Evolutionary conservation across 73 alveolate genomes (phyloP), one percentile per base, ranked within the genome.

Genomic region (Blepharisma stoltei): DNA sequence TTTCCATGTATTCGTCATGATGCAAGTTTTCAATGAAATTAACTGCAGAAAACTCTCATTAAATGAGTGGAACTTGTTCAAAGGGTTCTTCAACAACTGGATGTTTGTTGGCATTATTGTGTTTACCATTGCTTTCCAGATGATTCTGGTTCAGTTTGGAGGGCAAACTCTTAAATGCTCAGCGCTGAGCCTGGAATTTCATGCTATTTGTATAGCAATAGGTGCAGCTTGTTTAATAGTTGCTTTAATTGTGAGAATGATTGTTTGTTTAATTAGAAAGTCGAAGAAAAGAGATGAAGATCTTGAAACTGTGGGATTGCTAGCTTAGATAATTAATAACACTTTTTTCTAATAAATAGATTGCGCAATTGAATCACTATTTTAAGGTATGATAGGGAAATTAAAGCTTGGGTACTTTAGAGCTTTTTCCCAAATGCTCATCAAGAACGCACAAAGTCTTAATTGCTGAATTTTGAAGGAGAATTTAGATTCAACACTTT

Each of bases 101-200:
- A 69, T 69, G 55, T 69, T 69, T 46, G 67, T 69, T 69, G 67
- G 79, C 20, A 69, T 69, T 43, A 9, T 69, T 44, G 11, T n/a
- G 0, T 71, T n/a, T 69, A 92, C 93, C 45, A 21, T 89, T 54
- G 84, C 70, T 11, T 92, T 92, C 67, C 93, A 92, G 76, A 54
- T 86, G 11, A 54, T 78, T 54, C 66, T 92, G 38, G 92, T 89
- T 55, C 76, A 89, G 60, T 83, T 78, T 66, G 98, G 98, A 38
- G 98, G 96, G 44, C 80, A 89, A 66, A 91, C 94, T 9, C 84
- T 92, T 23, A 92, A 90, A 82, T 78, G 87, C 80, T 81, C 89
- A 54, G 69, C 91, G 11, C 70, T 91, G 81, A 69, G 82, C 21
- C 32, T 76, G 38, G 18, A 23, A n/a, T 87, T 85, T 68, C 95